These are phyloP conservation scores for Daldinia eschscholtzii DNA, from an alignment of 2,329 filamentous ascomycete species.

Conservation along the genomic window DNA sequence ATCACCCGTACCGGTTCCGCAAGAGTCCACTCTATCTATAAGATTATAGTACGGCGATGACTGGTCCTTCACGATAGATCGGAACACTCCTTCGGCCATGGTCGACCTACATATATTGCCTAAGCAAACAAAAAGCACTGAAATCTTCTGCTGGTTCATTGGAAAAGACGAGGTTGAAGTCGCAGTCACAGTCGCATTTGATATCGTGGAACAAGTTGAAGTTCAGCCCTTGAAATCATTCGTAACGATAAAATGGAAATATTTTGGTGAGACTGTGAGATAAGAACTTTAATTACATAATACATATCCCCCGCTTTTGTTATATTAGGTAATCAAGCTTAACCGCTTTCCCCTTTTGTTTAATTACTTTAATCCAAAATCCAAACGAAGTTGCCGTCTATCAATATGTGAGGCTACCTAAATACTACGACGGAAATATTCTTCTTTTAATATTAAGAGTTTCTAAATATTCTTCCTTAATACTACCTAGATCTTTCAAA, in stretches of 20 bases:
- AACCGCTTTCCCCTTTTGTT: too few relatives aligned
- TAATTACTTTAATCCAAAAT: too few relatives aligned
- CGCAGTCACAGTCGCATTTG: slow-evolving; percentile 15
- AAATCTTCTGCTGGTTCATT: slow-evolving; percentile 59
- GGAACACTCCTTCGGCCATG: slow-evolving; percentile 97
- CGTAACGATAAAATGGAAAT: background rate
- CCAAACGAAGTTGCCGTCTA: too few relatives aligned
- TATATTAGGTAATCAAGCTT: background rate
- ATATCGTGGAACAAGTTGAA: background rate
- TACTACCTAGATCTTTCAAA: background rate
- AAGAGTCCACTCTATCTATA: slow-evolving; percentile 83
- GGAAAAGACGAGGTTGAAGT: slow-evolving; percentile 3
- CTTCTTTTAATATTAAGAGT: too few relatives aligned
- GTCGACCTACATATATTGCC: slow-evolving; percentile 96
- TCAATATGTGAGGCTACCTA: too few relatives aligned
- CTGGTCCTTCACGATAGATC: slow-evolving; percentile 71
- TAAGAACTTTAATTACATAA: slow-evolving; percentile 2
- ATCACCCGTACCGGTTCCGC: slow-evolving; percentile 75
- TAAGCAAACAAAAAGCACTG: slow-evolving; percentile 93
- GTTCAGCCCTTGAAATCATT: background rate
- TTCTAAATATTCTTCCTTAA: too few relatives aligned
- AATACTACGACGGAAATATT: too few relatives aligned
- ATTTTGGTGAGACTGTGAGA: too few relatives aligned
- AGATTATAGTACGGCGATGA: slow-evolving; percentile 66
- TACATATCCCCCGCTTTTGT: background rate